Conservation (phyloP, 1,284 basidiomycete species). For the Pterula multifida region DNA sequence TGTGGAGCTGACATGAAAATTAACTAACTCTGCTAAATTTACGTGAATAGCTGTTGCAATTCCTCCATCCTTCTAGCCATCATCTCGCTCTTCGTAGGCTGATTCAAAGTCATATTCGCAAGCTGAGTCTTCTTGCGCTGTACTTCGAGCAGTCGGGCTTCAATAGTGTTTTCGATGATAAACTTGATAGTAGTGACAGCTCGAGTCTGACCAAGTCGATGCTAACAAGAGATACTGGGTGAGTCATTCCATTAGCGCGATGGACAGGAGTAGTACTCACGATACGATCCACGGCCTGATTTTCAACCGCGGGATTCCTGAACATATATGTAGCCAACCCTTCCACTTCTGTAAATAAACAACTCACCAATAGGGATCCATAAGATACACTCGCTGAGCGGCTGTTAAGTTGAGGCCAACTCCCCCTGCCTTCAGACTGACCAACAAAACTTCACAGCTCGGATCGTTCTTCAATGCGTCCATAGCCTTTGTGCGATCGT, state of each 20-base stretch:
- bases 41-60: slow-evolving; percentile 54
- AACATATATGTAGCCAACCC: slow-evolving; percentile 4
- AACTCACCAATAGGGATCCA: slow-evolving; percentile 88
- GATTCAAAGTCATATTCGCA: slow-evolving; percentile 80
- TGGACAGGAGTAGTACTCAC: slow-evolving; percentile 26
- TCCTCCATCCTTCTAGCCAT: slow-evolving; percentile 78
- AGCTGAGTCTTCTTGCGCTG: slow-evolving; percentile 92
- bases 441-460: slow-evolving; percentile 81
- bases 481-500: slow-evolving; percentile 84
- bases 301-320: slow-evolving; percentile 95
- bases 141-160: slow-evolving; percentile 78
- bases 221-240: slow-evolving; percentile 30
- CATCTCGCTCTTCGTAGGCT: slow-evolving; percentile 74
- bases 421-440: slow-evolving; percentile 93
- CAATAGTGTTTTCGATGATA: slow-evolving; percentile 90
- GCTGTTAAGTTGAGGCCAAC: slow-evolving; percentile 91
- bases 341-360: neutral
- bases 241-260: neutral
- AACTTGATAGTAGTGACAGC: slow-evolving; percentile 87
- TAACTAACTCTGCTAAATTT: neutral
- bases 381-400: slow-evolving; percentile 86
- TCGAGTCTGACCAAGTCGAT: slow-evolving; percentile 86
- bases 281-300: slow-evolving; percentile 90
- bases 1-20: slow-evolving; percentile 1
- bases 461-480: slow-evolving; percentile 80